Conservation (phyloP, 306 rosid species). For the Lithocarpus polystachyus region DNA sequence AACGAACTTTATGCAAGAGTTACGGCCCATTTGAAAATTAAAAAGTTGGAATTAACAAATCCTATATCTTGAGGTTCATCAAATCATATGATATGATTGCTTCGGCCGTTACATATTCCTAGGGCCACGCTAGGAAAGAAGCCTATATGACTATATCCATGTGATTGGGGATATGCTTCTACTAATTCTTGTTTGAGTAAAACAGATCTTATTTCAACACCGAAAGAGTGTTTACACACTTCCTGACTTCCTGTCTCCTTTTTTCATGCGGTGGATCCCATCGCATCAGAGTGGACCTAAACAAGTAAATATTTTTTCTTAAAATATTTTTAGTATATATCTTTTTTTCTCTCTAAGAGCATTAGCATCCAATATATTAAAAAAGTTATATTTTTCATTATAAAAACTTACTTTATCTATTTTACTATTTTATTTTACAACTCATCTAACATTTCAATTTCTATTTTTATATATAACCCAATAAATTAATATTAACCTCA, state of each 20-base stretch:
- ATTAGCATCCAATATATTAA: accelerated
- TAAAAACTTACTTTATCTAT: too few species aligned
- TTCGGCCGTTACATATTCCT: not conserved
- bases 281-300: too few species aligned
- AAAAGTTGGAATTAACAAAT: not conserved
- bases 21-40: too few species aligned
- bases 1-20: not conserved
- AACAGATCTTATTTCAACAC: not conserved
- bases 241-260: too few species aligned
- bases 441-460: accelerated
- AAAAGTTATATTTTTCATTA: accelerated
- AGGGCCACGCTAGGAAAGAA: not conserved
- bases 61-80: not conserved
- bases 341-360: too few species aligned
- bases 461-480: too few species aligned
- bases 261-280: too few species aligned
- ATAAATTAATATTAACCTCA: too few species aligned
- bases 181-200: not conserved
- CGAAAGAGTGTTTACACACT: too few species aligned
- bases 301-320: too few species aligned
- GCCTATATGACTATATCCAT: too few species aligned
- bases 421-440: accelerated
- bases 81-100: not conserved
- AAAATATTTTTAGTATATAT: too few species aligned
- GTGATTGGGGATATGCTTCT: not conserved